A percentile compares a stretch with the other conserved stretches of the same genome.
phyloP scores from a whole-genome alignment of 2,329 filamentous ascomycete species.

The Neoscytalidium dimidiatum region DNA sequence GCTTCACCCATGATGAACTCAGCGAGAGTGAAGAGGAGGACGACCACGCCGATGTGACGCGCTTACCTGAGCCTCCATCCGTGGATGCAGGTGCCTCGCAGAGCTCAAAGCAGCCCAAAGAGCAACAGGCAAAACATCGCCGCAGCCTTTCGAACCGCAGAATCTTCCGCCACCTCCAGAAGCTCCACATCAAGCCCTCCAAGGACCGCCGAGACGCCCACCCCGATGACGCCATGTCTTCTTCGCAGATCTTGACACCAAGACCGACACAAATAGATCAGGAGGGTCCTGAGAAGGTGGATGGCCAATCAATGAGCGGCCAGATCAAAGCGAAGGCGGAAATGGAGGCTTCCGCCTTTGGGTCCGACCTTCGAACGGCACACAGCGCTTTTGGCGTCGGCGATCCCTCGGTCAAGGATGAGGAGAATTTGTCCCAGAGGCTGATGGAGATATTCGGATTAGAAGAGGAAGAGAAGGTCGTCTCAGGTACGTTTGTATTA shows the following conservation, averaged over 20 bases:
- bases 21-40: constrained; percentile 70
- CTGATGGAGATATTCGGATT: constrained; percentile 71
- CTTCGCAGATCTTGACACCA: constrained; percentile 41
- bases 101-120: background rate
- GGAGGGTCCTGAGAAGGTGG: constrained; percentile 26
- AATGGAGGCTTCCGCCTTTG: constrained; percentile 20
- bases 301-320: background rate
- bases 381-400: constrained; percentile 9
- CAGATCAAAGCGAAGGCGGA: constrained; percentile 16
- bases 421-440: constrained; percentile 59
- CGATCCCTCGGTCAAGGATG: background rate
- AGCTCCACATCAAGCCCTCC: constrained; percentile 47
- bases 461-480: constrained; percentile 77
- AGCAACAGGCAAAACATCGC: background rate
- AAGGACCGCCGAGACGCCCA: constrained; percentile 22
- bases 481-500: constrained; percentile 60
- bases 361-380: constrained; percentile 12
- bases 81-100: background rate
- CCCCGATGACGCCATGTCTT: constrained; percentile 54
- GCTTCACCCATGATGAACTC: constrained; percentile 70
- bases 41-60: constrained; percentile 1
- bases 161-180: constrained; percentile 66
- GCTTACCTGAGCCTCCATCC: background rate
- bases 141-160: constrained; percentile 61
- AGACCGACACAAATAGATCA: constrained; percentile 29